These are phyloP conservation scores for Pyrenochaeta sp. DNA, from an alignment of 2,329 filamentous ascomycete species.

Conservation along the genomic window DNA sequence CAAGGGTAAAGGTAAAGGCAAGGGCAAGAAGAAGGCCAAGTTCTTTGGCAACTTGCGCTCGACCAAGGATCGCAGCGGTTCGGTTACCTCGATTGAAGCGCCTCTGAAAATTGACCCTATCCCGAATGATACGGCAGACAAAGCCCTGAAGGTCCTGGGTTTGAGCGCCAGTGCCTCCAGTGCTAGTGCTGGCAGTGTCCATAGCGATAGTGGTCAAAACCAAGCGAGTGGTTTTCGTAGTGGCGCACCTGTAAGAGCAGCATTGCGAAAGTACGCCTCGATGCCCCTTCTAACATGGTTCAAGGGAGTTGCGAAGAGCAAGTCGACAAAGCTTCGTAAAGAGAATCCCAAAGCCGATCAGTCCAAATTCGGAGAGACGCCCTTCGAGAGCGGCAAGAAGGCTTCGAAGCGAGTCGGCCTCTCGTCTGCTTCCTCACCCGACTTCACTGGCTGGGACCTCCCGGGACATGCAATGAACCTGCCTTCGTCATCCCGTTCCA, in stretches of 20 bases:
- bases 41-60: too few species aligned
- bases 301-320: conserved; percentile 8
- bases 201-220: not conserved
- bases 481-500: too few species aligned
- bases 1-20: too few species aligned
- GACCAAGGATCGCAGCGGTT: too few species aligned
- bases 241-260: conserved; percentile 9
- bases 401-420: conserved; percentile 21
- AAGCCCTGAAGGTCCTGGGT: conserved; percentile 31
- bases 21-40: conserved; percentile 26
- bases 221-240: conserved; percentile 8
- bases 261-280: conserved; percentile 7
- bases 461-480: too few species aligned
- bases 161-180: conserved; percentile 6
- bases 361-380: conserved; percentile 10
- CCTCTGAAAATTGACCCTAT: too few species aligned
- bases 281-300: conserved; percentile 3
- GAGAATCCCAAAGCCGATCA: conserved; percentile 12
- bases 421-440: too few species aligned
- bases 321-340: conserved; percentile 14
- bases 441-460: too few species aligned
- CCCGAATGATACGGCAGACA: conserved; percentile 26
- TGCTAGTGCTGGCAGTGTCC: conserved; percentile 1
- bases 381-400: conserved; percentile 17
- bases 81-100: too few species aligned